Conservation (phyloP, 2,329 filamentous ascomycete species). For the Aspergillus tamarii region DNA sequence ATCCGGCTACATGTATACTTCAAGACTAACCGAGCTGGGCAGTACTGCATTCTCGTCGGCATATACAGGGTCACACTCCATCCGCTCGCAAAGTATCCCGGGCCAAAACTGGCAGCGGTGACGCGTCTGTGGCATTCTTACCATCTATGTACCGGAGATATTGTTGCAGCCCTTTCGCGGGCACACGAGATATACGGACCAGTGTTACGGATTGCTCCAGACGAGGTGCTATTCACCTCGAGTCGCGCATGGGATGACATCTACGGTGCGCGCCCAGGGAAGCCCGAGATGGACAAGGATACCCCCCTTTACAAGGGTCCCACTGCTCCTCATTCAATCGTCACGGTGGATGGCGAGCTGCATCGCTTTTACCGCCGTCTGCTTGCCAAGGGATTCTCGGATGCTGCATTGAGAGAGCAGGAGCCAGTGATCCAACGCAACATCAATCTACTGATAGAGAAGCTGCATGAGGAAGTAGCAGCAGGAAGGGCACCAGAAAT, state of each 20-base stretch:
- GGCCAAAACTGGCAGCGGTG: slow-evolving; percentile 14
- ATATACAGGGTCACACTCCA: slow-evolving; percentile 11
- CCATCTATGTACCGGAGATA: slow-evolving; percentile 11
- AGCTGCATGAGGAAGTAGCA: not conserved
- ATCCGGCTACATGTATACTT: not conserved
- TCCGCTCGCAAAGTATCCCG: slow-evolving; percentile 22
- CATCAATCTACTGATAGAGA: slow-evolving; percentile 22
- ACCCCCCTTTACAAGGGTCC: not conserved
- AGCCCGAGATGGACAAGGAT: not conserved
- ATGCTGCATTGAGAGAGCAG: slow-evolving; percentile 25
- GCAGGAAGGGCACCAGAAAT: slow-evolving; percentile 9
- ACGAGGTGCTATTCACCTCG: slow-evolving; percentile 39
- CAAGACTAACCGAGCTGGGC: not conserved
- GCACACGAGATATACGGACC: slow-evolving; percentile 35
- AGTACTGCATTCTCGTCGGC: not conserved
- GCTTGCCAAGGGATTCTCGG: slow-evolving; percentile 16
- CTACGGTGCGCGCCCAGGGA: slow-evolving; percentile 17
- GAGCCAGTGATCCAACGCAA: slow-evolving; percentile 26
- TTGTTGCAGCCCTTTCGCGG: slow-evolving; percentile 3
- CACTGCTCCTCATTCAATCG: not conserved
- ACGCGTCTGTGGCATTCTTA: slow-evolving; percentile 10
- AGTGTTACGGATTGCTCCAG: slow-evolving; percentile 37
- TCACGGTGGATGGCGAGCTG: slow-evolving; percentile 5
- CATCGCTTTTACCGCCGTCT: slow-evolving; percentile 13
- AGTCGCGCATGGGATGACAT: slow-evolving; percentile 38